These are phyloP conservation scores for Russula lepida DNA, from an alignment of 768 basidiomycete species.

Conservation along the genomic window DNA sequence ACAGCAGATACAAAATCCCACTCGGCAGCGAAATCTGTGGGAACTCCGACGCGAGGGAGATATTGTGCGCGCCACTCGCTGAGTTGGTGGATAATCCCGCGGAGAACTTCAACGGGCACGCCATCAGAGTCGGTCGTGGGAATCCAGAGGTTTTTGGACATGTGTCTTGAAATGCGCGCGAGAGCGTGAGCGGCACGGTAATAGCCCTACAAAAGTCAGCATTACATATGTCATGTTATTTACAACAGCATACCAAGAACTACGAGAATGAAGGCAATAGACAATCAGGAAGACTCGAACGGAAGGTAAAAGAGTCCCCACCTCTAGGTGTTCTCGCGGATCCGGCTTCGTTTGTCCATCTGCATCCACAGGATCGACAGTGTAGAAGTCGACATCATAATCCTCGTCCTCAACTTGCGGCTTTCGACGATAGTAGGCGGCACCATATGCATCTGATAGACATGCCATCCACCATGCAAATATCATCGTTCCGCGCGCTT, in stretches of 20 bases:
- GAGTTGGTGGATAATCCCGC: conserved; percentile 47
- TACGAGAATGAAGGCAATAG: conserved; percentile 24
- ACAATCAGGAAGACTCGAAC: conserved; percentile 7
- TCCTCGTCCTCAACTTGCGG: conserved; percentile 74
- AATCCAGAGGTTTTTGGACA: conserved; percentile 75
- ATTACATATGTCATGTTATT: conserved; percentile 7
- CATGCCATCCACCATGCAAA: conserved; percentile 95
- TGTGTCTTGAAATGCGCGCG: conserved; percentile 74
- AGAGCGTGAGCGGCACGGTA: conserved; percentile 76
- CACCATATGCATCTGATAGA: conserved; percentile 72
- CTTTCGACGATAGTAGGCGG: conserved; percentile 79
- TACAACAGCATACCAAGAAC: conserved; percentile 53
- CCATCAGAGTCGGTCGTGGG: conserved; percentile 72
- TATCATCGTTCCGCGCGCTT: conserved; percentile 75
- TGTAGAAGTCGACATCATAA: conserved; percentile 86
- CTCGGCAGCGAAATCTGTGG: conserved; percentile 69
- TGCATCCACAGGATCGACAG: conserved; percentile 54
- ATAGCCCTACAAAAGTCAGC: conserved; percentile 50
- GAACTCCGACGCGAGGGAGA: conserved; percentile 75
- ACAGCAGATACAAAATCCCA: conserved; percentile 89
- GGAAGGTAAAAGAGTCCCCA: conserved; percentile 27
- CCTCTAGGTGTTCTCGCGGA: conserved; percentile 75
- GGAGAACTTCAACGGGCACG: conserved; percentile 59
- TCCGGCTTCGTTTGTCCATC: conserved; percentile 27
- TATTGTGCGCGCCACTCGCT: conserved; percentile 69